These are phyloP conservation scores for Loxodes magnus DNA, from an alignment of 73 alveolate species.

Conservation along the genomic window DNA sequence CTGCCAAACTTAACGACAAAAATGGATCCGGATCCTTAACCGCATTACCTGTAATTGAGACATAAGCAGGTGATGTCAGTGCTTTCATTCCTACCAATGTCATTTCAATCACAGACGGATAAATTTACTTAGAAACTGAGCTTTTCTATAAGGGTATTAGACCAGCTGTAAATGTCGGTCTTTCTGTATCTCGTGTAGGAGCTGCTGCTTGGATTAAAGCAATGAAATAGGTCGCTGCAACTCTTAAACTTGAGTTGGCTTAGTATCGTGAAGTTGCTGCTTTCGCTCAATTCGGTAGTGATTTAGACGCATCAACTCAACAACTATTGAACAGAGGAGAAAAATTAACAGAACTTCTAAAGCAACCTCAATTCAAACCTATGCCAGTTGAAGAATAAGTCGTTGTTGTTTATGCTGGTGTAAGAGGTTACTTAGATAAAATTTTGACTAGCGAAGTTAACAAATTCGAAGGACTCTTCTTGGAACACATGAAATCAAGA, in stretches of 20 bases:
- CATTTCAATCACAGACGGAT: conserved; percentile 95
- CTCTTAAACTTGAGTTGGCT: conserved; percentile 79
- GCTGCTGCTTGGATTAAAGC: conserved; percentile 89
- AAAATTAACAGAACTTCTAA: conserved; percentile 66
- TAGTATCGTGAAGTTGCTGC: conserved; percentile 95
- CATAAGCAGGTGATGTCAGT: conserved; percentile 96
- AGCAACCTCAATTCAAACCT: conserved; percentile 76
- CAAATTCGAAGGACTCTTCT: conserved; percentile 65
- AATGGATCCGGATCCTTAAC: conserved; percentile 92
- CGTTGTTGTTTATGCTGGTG: conserved; percentile 90
- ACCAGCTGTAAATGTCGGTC: conserved; percentile 97
- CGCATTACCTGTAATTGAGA: conserved; percentile 95
- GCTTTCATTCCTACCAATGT: conserved; percentile 97
- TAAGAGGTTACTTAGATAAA: conserved; percentile 88
- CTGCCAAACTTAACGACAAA: conserved; percentile 84
- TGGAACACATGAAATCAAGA: conserved; percentile 51
- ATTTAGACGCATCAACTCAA: conserved; percentile 93
- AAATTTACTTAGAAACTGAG: conserved; percentile 88
- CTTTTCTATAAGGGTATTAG: conserved; percentile 88
- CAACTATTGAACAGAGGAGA: conserved; percentile 88
- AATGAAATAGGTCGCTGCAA: conserved; percentile 84
- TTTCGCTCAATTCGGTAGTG: conserved; percentile 95
- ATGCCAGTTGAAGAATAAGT: conserved; percentile 92
- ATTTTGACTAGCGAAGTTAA: conserved; percentile 65
- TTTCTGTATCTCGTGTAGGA: conserved; percentile 94